Base-by-base conservation (phyloP, 768 basidiomycete species). In the Dentipellis sp. region DNA sequence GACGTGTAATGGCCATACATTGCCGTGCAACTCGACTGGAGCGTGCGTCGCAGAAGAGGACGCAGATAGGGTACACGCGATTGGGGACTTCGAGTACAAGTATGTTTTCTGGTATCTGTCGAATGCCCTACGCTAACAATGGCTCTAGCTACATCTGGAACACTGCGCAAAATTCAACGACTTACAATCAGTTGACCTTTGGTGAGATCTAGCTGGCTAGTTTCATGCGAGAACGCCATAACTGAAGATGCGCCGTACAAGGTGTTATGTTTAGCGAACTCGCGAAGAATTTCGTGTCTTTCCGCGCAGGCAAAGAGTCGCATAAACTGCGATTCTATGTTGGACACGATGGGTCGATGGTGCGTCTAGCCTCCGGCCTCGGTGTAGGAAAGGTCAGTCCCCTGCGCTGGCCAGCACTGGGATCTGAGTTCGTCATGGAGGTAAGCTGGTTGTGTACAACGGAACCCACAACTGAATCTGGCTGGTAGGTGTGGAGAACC, bases 281-380 rank as follows among this genome's bases (percentile, higher is more conserved):
- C 54, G 67, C 69, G 8, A 63, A 70, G 50, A 76, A 75, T 62
- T 71, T 78, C 49, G 56, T 66, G 29, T 58, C 63, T 14, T 68
- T 78, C 60, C 66, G 59, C 8, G 59, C 62, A 5, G 73, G 71
- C 0, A 48, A 60, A 5, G 74, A 74, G 47, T 59, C 60, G 0
- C 64, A 69, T 63, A 75, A 72, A 53, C 50, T 75, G 17, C 66
- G 67, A 38, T 69, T 78, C 57, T 74, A 75, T 47, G 71, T 78
- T 5, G 78, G 76, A 4, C 78, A 79, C 54, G 77, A 79, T 53
- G 75, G 77, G 8, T 69, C 74, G 10, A 75, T 79, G 71, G 71
- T 72, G 54, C 64, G 70, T 19, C 64, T 72, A 10, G 65, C 69
- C 2, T 66, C 72, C 1, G 72, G 71, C 8, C 68, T 78, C 2